A percentile compares a stretch with the other conserved stretches of the same genome.
These are phyloP conservation scores for Leptographium galeiforme DNA, from an alignment of 2,329 filamentous ascomycete species.

Conservation along the genomic window DNA sequence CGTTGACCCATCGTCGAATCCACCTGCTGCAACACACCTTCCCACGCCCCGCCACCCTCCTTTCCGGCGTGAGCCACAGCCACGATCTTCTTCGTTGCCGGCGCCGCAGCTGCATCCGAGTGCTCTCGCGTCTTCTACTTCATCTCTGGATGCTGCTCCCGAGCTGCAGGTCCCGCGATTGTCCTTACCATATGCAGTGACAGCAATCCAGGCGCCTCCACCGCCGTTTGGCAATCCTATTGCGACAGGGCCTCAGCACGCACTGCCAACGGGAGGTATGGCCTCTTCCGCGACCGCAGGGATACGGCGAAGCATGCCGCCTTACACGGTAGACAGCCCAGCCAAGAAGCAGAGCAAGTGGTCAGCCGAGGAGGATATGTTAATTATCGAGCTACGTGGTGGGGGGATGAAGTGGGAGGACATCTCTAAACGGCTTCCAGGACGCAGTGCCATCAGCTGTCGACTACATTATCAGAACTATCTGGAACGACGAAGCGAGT, in stretches of 20 bases:
- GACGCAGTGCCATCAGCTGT: constrained; percentile 86
- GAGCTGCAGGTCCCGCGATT: constrained; percentile 8
- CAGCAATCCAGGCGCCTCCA: constrained; percentile 7
- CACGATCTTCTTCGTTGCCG: constrained; percentile 23
- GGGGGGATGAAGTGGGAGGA: constrained; percentile 98
- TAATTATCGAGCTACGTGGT: constrained; percentile 83
- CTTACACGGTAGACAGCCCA: constrained; percentile 49
- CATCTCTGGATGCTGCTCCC: constrained; percentile 23
- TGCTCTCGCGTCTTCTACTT: constrained; percentile 13
- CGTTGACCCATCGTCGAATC: constrained; percentile 20
- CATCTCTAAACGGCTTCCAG: constrained; percentile 81
- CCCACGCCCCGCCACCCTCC: background rate
- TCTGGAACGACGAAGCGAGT: constrained; percentile 79
- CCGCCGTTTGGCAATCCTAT: background rate
- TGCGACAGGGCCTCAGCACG: background rate
- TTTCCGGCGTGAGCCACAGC: constrained; percentile 13
- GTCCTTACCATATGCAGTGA: constrained; percentile 4
- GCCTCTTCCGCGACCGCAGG: constrained; percentile 6
- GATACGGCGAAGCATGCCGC: constrained; percentile 36
- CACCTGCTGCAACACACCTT: background rate
- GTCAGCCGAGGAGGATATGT: constrained; percentile 83
- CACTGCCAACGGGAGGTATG: background rate
- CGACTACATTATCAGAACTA: constrained; percentile 96
- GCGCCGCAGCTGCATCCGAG: constrained; percentile 7
- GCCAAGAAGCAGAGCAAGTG: constrained; percentile 96